Conservation (phyloP, 2,329 filamentous ascomycete species). For the Emergomyces orientalis region DNA sequence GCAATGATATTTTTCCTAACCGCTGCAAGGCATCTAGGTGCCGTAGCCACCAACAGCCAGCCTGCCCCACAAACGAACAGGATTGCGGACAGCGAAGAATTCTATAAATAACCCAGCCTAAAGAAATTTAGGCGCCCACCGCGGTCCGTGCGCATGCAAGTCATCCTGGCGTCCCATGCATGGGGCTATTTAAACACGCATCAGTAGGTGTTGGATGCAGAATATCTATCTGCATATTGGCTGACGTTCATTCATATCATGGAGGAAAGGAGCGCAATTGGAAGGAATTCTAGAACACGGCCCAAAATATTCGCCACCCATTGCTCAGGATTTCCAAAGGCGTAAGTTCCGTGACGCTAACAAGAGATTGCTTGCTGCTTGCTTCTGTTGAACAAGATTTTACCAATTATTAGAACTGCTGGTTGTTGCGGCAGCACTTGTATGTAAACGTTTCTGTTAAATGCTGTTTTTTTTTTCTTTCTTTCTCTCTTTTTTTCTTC, state of each 20-base stretch:
- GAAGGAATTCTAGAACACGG: not conserved
- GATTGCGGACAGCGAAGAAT: not conserved
- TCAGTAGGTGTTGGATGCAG: not conserved
- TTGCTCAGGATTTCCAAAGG: not conserved
- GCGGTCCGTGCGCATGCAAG: not conserved
- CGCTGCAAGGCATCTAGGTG: not conserved
- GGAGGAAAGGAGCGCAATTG: not conserved
- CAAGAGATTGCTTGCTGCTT: not conserved
- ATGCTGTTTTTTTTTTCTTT: no score
- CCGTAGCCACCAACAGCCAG: not conserved
- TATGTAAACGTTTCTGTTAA: no score
- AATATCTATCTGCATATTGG: not conserved
- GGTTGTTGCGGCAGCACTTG: no score
- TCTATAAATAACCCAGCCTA: not conserved
- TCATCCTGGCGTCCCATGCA: not conserved
- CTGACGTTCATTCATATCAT: not conserved
- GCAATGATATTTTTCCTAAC: not conserved
- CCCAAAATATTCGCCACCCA: not conserved
- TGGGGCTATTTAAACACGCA: not conserved
- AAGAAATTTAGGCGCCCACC: not conserved
- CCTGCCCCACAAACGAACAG: not conserved
- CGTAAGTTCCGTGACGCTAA: not conserved
- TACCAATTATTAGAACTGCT: not conserved
- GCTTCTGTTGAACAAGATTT: not conserved
- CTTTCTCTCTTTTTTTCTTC: no score